Conservation (phyloP, 2,329 filamentous ascomycete genomes). For the Xylariaceae sp. region DNA sequence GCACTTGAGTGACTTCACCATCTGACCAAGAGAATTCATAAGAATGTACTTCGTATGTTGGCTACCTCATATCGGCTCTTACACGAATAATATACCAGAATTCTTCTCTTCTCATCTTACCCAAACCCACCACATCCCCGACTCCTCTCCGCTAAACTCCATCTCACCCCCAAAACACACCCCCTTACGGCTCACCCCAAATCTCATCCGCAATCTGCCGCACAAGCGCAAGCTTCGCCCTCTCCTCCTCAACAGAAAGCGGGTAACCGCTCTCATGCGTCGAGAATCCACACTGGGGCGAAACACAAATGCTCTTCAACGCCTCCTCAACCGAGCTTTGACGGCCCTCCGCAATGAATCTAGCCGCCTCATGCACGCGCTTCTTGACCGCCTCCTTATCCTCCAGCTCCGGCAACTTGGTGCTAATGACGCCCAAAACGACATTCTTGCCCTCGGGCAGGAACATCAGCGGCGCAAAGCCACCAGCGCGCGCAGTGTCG, state of each 20-base stretch:
- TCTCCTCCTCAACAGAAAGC: slow-evolving; percentile 64
- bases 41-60: too few relatives aligned
- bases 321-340: slow-evolving; percentile 61
- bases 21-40: too few relatives aligned
- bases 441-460: slow-evolving; percentile 58
- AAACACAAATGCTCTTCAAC: slow-evolving; percentile 61
- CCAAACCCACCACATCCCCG: not conserved
- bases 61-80: too few relatives aligned
- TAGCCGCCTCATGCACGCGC: slow-evolving; percentile 55
- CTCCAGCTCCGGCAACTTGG: slow-evolving; percentile 57
- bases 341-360: slow-evolving; percentile 64
- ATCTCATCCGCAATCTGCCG: slow-evolving; percentile 67
- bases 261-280: slow-evolving; percentile 70
- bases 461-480: slow-evolving; percentile 59
- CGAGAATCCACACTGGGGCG: slow-evolving; percentile 69
- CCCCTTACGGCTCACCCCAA: slow-evolving; percentile 48
- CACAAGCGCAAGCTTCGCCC: slow-evolving; percentile 65
- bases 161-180: not conserved
- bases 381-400: slow-evolving; percentile 59
- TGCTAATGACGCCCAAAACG: slow-evolving; percentile 59
- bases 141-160: not conserved
- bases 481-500: slow-evolving; percentile 59
- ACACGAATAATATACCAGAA: too few relatives aligned
- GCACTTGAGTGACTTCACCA: too few relatives aligned
- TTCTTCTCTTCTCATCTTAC: too few relatives aligned